Percentiles rank a stretch among this genome's conserved stretches.
phyloP scores from a whole-genome alignment of 139 green algal species.

The Picochlorum sp. region DNA sequence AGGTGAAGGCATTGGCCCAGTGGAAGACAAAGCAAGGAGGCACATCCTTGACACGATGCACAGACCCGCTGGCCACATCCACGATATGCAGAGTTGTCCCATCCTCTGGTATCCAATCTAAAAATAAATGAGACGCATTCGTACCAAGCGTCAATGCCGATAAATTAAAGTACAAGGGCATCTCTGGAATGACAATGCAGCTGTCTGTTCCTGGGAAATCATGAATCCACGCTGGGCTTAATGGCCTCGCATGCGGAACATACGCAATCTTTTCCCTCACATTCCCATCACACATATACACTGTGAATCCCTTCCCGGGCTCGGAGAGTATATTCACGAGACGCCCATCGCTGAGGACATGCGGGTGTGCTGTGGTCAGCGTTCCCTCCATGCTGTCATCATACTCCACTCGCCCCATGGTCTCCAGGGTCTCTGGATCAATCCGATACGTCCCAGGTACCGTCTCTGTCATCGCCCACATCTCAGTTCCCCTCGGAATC shows the following conservation, averaged over 20 bases:
- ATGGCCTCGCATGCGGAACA: conserved; percentile 19
- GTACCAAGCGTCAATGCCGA: conserved; percentile 27
- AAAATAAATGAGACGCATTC: conserved; percentile 42
- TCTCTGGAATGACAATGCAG: conserved; percentile 52
- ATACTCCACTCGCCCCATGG: conserved; percentile 34
- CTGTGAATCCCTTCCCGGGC: conserved; percentile 16
- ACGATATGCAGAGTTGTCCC: conserved; percentile 53
- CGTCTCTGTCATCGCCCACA: conserved; percentile 53
- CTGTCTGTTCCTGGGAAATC: conserved; percentile 54
- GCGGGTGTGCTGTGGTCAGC: conserved; percentile 64
- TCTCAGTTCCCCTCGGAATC: conserved; percentile 14
- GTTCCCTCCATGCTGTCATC: conserved; percentile 37
- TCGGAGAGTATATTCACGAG: conserved; percentile 58
- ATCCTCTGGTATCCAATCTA: conserved; percentile 64
- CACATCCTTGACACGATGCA: conserved; percentile 22
- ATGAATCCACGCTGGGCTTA: conserved; percentile 64
- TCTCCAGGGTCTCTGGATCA: conserved; percentile 39
- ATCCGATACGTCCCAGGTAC: conserved; percentile 42
- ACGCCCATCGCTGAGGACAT: conserved; percentile 33
- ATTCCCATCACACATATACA: conserved; percentile 15
- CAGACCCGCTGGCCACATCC: background rate
- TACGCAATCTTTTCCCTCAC: conserved; percentile 30
- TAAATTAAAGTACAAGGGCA: conserved; percentile 61
- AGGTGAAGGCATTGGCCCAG: conserved; percentile 55
- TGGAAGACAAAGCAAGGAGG: conserved; percentile 69